These are phyloP conservation scores for Cytospora leucostoma DNA, from an alignment of 2,329 filamentous ascomycete genomes.

Conservation along the genomic window DNA sequence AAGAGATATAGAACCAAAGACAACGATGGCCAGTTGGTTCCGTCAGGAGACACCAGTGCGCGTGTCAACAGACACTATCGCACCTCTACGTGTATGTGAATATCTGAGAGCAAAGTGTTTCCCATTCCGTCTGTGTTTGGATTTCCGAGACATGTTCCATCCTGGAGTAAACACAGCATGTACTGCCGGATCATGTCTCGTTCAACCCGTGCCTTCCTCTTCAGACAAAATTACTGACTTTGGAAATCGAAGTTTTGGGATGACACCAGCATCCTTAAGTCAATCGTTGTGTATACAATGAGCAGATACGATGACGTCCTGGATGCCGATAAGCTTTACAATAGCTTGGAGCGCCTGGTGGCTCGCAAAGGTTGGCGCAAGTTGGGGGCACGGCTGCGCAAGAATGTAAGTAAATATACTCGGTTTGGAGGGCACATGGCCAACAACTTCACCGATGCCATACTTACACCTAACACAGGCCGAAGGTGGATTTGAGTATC, in stretches of 20 bases:
- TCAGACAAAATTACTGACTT: too few species aligned
- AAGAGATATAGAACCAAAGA: not conserved
- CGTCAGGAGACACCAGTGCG: not conserved
- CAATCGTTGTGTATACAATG: conserved; percentile 32
- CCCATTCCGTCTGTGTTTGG: too few species aligned
- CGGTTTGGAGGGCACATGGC: conserved; percentile 13
- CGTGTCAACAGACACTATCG: conserved; percentile 20
- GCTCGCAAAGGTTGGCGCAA: conserved; percentile 32
- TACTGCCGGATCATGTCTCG: too few species aligned
- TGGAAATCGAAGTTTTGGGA: conserved; percentile 30
- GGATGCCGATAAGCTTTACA: conserved; percentile 30
- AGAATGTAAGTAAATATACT: conserved; percentile 26
- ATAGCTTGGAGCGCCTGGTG: conserved; percentile 27
- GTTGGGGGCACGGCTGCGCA: conserved; percentile 32
- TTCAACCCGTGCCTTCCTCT: too few species aligned
- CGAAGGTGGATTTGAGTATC: conserved; percentile 41
- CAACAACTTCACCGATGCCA: not conserved
- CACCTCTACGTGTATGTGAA: conserved; percentile 27
- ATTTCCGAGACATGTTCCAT: too few species aligned
- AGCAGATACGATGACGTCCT: conserved; percentile 35
- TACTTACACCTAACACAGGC: not conserved
- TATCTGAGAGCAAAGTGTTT: too few species aligned
- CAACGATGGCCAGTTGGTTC: not conserved
- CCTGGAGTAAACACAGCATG: too few species aligned
- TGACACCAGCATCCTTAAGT: conserved; percentile 31